Evolutionary conservation across 2,329 filamentous ascomycete genomes (phyloP), one percentile per base, ranked within the genome.

Genomic region (Sclerotinia glacialis): DNA sequence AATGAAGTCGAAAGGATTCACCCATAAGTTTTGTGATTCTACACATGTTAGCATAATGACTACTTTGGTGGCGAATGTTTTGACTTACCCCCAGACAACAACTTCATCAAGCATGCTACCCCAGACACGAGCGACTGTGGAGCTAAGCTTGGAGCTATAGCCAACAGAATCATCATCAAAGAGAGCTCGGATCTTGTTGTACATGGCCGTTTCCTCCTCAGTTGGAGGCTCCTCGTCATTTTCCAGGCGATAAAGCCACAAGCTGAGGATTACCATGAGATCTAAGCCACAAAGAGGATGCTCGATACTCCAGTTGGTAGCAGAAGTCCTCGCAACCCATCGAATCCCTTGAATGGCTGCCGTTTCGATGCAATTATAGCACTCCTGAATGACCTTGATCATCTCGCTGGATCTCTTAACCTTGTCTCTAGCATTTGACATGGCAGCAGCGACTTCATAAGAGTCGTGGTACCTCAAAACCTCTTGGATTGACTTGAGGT

Each of bases 211-310:
- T 79, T 97, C 92, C 75, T 96, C 92, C 72, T 91, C 89, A 40
- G 88, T 91, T 44, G 92, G 90, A 34, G 89, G 89, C 81, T 98
- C 94, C 71, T 96, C 93, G 82, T 99, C 95, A 82, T 98, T 93
- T 89, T 99, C 95, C 83, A 99, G 89, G 81, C 93, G 93, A 83
- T 97, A 98, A 74, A 99, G 89, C 95, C 95, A 99, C 72, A 98
- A 84, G 75, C 92, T 97, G 73, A 99, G 89, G 74, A 97, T 95
- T 78, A 98, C 95, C 87, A 99, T 97, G 72, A 98, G 85, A 78
- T 99, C 95, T 81, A 99, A 87, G 70, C 94, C 94, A 76, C 93
- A 97, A 67, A 99, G 88, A 63, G 95, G 93, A 78, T 99, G 94
- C 81, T 99, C 95, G 69, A 98, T 92, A 78, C 94, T 98, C 95